Evolutionary conservation across 768 basidiomycete species (phyloP).

Genomic region (Leccinum rimulosum): DNA sequence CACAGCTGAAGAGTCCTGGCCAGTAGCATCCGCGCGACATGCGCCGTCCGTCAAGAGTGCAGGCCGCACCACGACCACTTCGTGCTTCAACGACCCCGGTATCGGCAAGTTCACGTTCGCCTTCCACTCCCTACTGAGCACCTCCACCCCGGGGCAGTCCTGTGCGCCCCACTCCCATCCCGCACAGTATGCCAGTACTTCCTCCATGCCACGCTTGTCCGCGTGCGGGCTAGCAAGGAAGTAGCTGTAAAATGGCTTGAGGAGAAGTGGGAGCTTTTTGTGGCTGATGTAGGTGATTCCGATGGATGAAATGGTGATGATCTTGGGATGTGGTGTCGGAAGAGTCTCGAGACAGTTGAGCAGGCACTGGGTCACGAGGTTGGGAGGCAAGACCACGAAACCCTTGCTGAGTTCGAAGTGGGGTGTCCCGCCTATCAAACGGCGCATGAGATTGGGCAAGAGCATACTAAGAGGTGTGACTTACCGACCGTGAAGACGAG

Average conservation of each 20-base stretch:
- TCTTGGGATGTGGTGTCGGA: constrained; percentile 44
- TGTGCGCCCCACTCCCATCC: constrained; percentile 52
- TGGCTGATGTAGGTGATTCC: constrained; percentile 51
- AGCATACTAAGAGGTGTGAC: constrained; percentile 13
- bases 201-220: constrained; percentile 64
- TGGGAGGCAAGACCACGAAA: constrained; percentile 43
- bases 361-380: constrained; percentile 58
- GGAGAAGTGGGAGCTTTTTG: constrained; percentile 41
- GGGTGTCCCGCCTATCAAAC: constrained; percentile 27
- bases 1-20: not conserved
- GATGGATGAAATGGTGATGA: constrained; percentile 52
- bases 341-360: constrained; percentile 56
- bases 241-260: constrained; percentile 49
- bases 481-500: constrained; percentile 63
- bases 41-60: constrained; percentile 58
- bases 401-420: constrained; percentile 49
- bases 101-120: constrained; percentile 34
- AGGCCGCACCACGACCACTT: constrained; percentile 49
- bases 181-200: constrained; percentile 43
- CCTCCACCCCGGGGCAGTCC: constrained; percentile 39
- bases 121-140: constrained; percentile 48
- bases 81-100: constrained; percentile 40
- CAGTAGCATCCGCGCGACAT: constrained; percentile 31
- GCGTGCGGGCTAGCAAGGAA: constrained; percentile 46
- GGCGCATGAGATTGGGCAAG: not conserved